Evolutionary conservation across 129 eudicot genomes (phyloP), one percentile per base, ranked within the genome.

Genomic region (Flaveria bidentis): DNA sequence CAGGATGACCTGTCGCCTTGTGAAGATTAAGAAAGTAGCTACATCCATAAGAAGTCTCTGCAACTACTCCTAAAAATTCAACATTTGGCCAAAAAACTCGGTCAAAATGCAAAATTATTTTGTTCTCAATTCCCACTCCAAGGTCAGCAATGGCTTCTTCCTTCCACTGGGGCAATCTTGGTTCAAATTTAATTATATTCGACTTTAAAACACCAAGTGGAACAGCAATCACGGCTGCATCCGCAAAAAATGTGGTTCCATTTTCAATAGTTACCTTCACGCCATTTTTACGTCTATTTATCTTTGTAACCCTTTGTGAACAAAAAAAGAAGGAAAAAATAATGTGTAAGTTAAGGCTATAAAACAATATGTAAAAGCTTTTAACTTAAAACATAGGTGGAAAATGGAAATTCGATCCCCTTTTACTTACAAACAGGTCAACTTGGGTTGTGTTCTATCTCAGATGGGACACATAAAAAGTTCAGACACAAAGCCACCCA

Each of bases 181-280:
- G 99, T 85, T 95, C 99, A 71, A 95, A 95, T 71, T 82, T 85
- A 39, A 95, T 84, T 28, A 62, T 11, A 42, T 82, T 85, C 11
- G 99, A 81, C 82, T 95, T 91, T n/a, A 95, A 78, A 47, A 95
- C 99, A 67, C 99, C 99, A 33, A 95, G 99, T 67, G 99, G 99
- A 58, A 86, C 86, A 17, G 97, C 92, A 70, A 95, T 74, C 53
- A 95, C 78, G 12, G 87, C 99, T 44, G 97, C 97, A 73, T 95
- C 99, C 8, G 99, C 97, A 28, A 85, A 76, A 46, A 91, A 91
- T 44, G 95, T 83, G 67, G 80, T 80, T 45, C 99, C 99, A 30
- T 85, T 86, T 71, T 87, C 97, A 71, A 84, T 84, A 1, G 91
- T 95, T 66, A 91, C 97, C 76, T 88, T 95, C 80, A 95, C 97